Evolutionary conservation across 1,284 basidiomycete species (phyloP).

Genomic region (Malassezia psittaci): DNA sequence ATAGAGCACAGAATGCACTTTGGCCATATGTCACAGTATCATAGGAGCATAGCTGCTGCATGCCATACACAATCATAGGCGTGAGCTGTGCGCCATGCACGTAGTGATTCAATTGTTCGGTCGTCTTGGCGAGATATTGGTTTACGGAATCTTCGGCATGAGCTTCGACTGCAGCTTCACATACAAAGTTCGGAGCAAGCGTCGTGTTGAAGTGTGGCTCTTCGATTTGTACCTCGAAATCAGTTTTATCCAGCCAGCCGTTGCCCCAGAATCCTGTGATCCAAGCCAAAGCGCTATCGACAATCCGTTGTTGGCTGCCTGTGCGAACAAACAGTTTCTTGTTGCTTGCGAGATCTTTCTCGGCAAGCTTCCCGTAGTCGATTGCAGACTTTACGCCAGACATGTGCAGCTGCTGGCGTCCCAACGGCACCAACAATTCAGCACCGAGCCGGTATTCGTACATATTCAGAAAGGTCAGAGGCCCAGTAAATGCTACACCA

Average conservation of each 20-base stretch:
- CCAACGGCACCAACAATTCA: constrained; percentile 41
- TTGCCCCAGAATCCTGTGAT: constrained; percentile 27
- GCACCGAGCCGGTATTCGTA: constrained; percentile 35
- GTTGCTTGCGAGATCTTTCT: constrained; percentile 14
- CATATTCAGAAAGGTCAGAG: constrained; percentile 30
- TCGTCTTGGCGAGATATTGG: constrained; percentile 37
- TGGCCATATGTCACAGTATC: constrained; percentile 75
- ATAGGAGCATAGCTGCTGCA: constrained; percentile 45
- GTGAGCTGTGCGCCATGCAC: constrained; percentile 25
- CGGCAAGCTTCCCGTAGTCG: constrained; percentile 25
- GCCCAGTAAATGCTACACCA: constrained; percentile 23
- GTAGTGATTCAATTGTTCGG: constrained; percentile 25
- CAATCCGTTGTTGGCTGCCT: constrained; percentile 43
- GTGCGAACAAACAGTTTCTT: constrained; percentile 37
- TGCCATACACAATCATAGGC: constrained; percentile 23
- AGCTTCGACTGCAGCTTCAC: constrained; percentile 14
- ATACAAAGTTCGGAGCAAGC: constrained; percentile 39
- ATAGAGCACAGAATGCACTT: constrained; percentile 76
- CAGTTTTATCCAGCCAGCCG: constrained; percentile 22
- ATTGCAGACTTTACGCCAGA: constrained; percentile 31
- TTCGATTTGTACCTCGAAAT: constrained; percentile 43
- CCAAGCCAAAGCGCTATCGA: constrained; percentile 38
- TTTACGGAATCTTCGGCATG: constrained; percentile 25
- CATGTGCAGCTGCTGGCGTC: constrained; percentile 35
- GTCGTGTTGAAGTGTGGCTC: constrained; percentile 38